Percentiles rank a stretch among this genome's conserved stretches.
These are phyloP conservation scores for Alternaria viburni DNA, from an alignment of 2,329 filamentous ascomycete species.

Conservation along the genomic window DNA sequence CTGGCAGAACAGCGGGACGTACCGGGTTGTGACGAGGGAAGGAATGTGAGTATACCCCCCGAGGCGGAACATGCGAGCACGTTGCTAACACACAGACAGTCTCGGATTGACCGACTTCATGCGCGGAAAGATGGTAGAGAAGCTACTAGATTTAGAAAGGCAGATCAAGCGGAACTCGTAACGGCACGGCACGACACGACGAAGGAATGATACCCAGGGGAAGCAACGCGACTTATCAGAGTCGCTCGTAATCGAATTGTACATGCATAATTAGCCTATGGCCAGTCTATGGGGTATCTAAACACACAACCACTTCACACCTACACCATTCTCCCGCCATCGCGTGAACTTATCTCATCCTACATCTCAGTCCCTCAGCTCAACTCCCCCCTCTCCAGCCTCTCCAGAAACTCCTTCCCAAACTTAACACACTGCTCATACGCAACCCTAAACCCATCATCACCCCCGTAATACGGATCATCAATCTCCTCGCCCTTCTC, in stretches of 20 bases:
- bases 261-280: constrained; percentile 1
- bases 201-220: neutral
- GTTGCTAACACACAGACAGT: constrained; percentile 1
- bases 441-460: constrained; percentile 52
- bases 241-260: neutral
- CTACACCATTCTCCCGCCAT: neutral
- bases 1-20: constrained; percentile 68
- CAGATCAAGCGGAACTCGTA: constrained; percentile 25
- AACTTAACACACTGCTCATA: constrained; percentile 84
- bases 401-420: constrained; percentile 74
- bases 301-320: neutral
- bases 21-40: constrained; percentile 65
- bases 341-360: neutral
- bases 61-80: neutral
- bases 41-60: constrained; percentile 59
- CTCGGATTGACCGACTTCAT: constrained; percentile 32
- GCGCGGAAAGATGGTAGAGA: constrained; percentile 29
- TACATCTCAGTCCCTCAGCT: constrained; percentile 15
- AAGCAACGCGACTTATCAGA: neutral
- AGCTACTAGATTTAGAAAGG: constrained; percentile 26
- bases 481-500: constrained; percentile 39
- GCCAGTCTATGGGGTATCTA: constrained; percentile 30
- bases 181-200: neutral
- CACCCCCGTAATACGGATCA: constrained; percentile 83
- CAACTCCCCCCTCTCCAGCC: constrained; percentile 55